Base-by-base conservation (phyloP, 23 red algal genomes). In the Agarophyton chilense region DNA sequence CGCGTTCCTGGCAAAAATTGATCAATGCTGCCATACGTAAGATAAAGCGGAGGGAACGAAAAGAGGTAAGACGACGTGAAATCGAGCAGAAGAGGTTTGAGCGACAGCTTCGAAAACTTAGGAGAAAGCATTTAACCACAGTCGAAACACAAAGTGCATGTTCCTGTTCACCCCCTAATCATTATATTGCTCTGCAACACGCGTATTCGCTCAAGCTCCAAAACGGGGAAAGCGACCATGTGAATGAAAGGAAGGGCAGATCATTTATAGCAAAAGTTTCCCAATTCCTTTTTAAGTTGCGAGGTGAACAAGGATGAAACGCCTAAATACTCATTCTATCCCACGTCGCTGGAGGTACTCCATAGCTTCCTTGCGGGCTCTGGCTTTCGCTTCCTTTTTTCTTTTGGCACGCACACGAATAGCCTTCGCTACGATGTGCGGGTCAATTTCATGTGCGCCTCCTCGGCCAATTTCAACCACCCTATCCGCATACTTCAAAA, bases 401-500 rank as follows among this genome's bases (percentile, higher is more conserved):
- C 62, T 50, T 40, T 52, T 18, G 13, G 76, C 77, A 7, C 90
- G 68, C 17, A 86, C 41, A 0, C 22, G 40, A 3, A 82, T 12
- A 10, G 90, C 90, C 41, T 66, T 75, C 24, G 42, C 26, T 0
- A 94, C 60, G 34, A 88, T 81, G 32, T 60, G 38, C 12, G 40
- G 70, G 60, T 85, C 66, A 61, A 96, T 76, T 34, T 92, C 73
- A 38, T 54, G 25, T 40, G 91, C 50, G 0, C 54, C 64, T 11
- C 82, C 57, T 45, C 55, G 74, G 28, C 53, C 63, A 26, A 96
- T 50, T 62, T 91, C 63, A 35, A 96, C 53, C 32, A 98, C 95
- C 1, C 95, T 66, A 75, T 98, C 95, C 2, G 90, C 89, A 49
- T 80, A 89, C 19, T 77, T 45, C 39, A 98, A 45, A 31, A 98